Evolutionary conservation across 1,284 basidiomycete genomes (phyloP).

Genomic region (Tylopilus orsonianus): DNA sequence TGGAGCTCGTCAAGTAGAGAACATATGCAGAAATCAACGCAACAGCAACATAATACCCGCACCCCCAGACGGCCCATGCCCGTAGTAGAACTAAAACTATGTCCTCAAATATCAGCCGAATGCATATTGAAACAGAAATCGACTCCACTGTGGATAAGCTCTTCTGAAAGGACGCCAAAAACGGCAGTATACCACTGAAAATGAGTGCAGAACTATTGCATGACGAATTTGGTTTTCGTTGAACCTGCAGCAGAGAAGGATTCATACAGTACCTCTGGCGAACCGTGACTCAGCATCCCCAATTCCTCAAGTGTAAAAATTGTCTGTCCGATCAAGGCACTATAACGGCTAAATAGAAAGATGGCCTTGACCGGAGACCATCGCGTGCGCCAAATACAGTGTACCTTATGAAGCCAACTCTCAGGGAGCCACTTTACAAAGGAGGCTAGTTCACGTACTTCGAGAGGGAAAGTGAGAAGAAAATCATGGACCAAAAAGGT

Average conservation of each 20-base stretch:
- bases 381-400: slow-evolving; percentile 6
- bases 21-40: not conserved
- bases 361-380: slow-evolving; percentile 1
- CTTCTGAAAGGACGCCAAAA: too few species aligned
- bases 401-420: slow-evolving; percentile 4
- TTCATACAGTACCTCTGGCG: slow-evolving; percentile 8
- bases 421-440: too few species aligned
- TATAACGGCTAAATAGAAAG: slow-evolving; percentile 7
- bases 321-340: slow-evolving; percentile 12
- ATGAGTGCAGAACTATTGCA: too few species aligned
- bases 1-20: not conserved
- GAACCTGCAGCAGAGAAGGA: not conserved
- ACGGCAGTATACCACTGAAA: too few species aligned
- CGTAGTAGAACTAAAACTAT: not conserved
- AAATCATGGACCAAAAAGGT: slow-evolving; percentile 10
- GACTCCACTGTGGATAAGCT: too few species aligned
- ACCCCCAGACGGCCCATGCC: not conserved
- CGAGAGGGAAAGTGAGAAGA: slow-evolving; percentile 11
- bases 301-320: slow-evolving; percentile 11
- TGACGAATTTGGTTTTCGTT: too few species aligned
- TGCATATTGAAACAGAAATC: too few species aligned
- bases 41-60: not conserved
- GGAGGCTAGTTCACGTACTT: slow-evolving; percentile 6
- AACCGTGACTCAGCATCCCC: slow-evolving; percentile 1
- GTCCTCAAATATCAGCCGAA: too few species aligned